phyloP scores from a whole-genome alignment of 2,329 filamentous ascomycete species.

The Chalara sp. region DNA sequence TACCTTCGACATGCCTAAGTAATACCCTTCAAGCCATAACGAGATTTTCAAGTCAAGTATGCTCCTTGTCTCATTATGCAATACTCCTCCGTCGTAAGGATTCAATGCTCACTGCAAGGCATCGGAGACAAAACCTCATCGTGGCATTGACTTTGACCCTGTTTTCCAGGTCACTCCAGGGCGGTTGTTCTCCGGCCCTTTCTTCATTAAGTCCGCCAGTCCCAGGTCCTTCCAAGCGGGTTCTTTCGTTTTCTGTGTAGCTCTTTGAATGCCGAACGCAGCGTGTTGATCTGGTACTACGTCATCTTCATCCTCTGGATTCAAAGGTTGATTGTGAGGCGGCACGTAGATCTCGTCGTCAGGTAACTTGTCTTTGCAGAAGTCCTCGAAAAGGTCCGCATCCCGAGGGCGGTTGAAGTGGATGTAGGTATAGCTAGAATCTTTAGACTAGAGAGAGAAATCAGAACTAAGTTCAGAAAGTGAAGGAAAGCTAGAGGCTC shows the following conservation, averaged over 20 bases:
- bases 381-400: conserved; percentile 74
- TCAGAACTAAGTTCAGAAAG: no score
- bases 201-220: conserved; percentile 61
- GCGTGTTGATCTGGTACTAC: conserved; percentile 84
- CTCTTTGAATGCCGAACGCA: conserved; percentile 77
- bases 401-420: conserved; percentile 67
- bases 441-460: conserved; percentile 42
- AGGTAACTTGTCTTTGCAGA: conserved; percentile 64
- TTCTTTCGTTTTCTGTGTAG: conserved; percentile 65
- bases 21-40: no score
- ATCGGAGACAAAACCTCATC: conserved; percentile 6
- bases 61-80: no score
- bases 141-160: conserved; percentile 16
- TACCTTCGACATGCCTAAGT: no score
- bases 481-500: no score
- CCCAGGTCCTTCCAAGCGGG: conserved; percentile 75
- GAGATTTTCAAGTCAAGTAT: no score
- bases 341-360: conserved; percentile 78
- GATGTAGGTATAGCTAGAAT: conserved; percentile 67
- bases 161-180: conserved; percentile 4
- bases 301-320: conserved; percentile 84
- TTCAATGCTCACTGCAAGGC: background rate
- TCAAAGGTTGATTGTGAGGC: conserved; percentile 71
- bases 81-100: no score
- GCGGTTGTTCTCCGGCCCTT: conserved; percentile 36